phyloP scores from a whole-genome alignment of 495 filamentous ascomycete species.

The Penicillium goetzii region DNA sequence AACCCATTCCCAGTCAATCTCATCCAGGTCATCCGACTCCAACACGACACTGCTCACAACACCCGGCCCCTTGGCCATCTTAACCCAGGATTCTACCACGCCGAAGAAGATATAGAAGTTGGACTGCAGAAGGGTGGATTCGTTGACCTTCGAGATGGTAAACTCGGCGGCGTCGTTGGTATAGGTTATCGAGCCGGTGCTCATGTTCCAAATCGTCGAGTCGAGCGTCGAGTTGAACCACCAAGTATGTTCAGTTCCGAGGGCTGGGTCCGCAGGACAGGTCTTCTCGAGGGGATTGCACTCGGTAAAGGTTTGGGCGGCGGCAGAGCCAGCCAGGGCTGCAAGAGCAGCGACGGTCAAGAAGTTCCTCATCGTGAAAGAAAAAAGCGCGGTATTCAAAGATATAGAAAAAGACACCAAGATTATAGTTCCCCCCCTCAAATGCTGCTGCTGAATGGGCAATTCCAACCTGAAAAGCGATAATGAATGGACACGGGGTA shows the following conservation, averaged over 20 bases:
- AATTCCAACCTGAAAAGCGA: constrained; percentile 12
- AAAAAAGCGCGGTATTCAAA: background rate
- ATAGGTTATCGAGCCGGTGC: constrained; percentile 59
- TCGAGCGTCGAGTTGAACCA: constrained; percentile 63
- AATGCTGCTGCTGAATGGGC: constrained; percentile 12
- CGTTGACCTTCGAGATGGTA: constrained; percentile 58
- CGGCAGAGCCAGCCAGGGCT: constrained; percentile 33
- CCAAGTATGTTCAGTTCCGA: constrained; percentile 64
- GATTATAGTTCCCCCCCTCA: constrained; percentile 3
- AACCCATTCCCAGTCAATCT: constrained; percentile 84
- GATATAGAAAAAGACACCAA: constrained; percentile 1
- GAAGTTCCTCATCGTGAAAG: constrained; percentile 33
- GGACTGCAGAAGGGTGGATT: constrained; percentile 70
- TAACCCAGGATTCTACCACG: constrained; percentile 70
- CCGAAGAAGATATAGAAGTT: constrained; percentile 88
- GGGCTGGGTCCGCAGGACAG: constrained; percentile 69
- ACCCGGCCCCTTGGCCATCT: constrained; percentile 70
- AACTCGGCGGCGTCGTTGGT: constrained; percentile 66
- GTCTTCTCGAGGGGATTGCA: constrained; percentile 68
- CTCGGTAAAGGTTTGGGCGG: constrained; percentile 53
- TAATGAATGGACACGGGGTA: constrained; percentile 26
- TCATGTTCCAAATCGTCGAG: constrained; percentile 63
- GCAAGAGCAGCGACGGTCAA: constrained; percentile 31
- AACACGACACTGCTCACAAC: constrained; percentile 85
- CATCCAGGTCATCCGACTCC: constrained; percentile 88